Percentiles rank a stretch among this genome's conserved stretches.
Conservation (phyloP, 2,329 filamentous ascomycete species). For the Pezicula rhizophila region DNA sequence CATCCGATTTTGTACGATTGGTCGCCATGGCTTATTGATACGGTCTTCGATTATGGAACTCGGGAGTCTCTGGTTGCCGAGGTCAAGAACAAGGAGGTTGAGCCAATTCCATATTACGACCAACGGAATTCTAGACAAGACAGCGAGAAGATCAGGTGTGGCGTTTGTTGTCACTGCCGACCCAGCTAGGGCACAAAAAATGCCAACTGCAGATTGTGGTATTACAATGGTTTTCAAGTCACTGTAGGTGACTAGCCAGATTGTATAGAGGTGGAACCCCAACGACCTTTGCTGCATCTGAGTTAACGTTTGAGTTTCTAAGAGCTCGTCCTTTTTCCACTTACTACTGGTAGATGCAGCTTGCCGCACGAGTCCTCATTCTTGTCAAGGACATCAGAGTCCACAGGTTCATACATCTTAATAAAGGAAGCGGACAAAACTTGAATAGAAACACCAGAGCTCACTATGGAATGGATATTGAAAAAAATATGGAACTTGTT, state of each 20-base stretch:
- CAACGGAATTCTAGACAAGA: slow-evolving; percentile 1
- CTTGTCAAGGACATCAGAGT: too few relatives aligned
- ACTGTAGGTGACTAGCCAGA: neutral
- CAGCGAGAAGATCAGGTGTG: neutral
- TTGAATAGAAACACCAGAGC: too few relatives aligned
- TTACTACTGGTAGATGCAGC: too few relatives aligned
- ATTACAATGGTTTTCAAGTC: neutral
- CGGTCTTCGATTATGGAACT: slow-evolving; percentile 23
- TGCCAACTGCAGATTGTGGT: neutral
- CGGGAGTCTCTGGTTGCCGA: slow-evolving; percentile 23
- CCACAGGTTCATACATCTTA: too few relatives aligned
- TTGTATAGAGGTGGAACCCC: neutral
- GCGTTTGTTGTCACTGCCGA: slow-evolving; percentile 1
- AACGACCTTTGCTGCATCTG: too few relatives aligned
- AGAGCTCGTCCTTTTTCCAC: too few relatives aligned
- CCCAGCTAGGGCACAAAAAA: neutral
- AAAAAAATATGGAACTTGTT: too few relatives aligned
- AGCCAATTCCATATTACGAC: slow-evolving; percentile 10
- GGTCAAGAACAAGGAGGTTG: slow-evolving; percentile 23
- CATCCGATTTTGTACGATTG: slow-evolving; percentile 23
- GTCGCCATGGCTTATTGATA: slow-evolving; percentile 29
- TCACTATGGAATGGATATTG: too few relatives aligned
- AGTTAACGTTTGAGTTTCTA: too few relatives aligned
- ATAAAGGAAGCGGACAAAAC: too few relatives aligned
- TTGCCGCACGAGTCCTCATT: too few relatives aligned